Base-by-base conservation (phyloP, 2,329 filamentous ascomycete species). In the Sporothrix sp. region DNA sequence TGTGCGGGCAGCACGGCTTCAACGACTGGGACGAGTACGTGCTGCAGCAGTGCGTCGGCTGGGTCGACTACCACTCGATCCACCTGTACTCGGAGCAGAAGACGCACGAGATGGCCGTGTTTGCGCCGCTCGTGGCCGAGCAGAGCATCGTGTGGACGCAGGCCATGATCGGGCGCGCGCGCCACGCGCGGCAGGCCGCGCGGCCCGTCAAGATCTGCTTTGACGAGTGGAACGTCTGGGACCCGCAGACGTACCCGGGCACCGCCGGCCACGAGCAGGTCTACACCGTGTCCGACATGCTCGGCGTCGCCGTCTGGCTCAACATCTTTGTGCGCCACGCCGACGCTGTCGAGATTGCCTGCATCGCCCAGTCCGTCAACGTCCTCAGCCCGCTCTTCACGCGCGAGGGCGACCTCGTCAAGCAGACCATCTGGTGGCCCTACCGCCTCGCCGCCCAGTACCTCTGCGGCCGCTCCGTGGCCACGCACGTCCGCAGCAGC, bases 161-260 rank as follows among this genome's bases (percentile, higher is more conserved):
- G 35, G 21, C 33, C 21, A 37, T 48, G 35, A 48, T 48, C 11
- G 45, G 25, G 14, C 23, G 20, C 6, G 45, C 45, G 2, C 33
- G 45, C 4, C 11, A 25, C 23, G n/a, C n/a, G 4, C 28, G 38
- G 23, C 30, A 48, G 16, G 45, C 38, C 8, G 10, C n/a, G 4
- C 25, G 25, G 25, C 33, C 23, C 7, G 45, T 48, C 4, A 82
- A 75, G 47, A 87, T 90, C 62, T 89, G 85, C 71, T 89, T 89
- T 62, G 85, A 90, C 62, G 85, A 89, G 65, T 89, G 85, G 85
- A 90, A 89, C 62, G 84, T 89, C 8, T 90, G 85, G 85, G 83
- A 87, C 59, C 82, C 84, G 0, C 71, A 74, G 46, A 77, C 84
- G 8, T 84, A 85, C 0, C 82, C 82, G 0, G 85, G 85, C 14